A percentile compares a stretch with the other conserved stretches of the same genome.
Conservation (phyloP, 305 asterid species). For the Withania somnifera region DNA sequence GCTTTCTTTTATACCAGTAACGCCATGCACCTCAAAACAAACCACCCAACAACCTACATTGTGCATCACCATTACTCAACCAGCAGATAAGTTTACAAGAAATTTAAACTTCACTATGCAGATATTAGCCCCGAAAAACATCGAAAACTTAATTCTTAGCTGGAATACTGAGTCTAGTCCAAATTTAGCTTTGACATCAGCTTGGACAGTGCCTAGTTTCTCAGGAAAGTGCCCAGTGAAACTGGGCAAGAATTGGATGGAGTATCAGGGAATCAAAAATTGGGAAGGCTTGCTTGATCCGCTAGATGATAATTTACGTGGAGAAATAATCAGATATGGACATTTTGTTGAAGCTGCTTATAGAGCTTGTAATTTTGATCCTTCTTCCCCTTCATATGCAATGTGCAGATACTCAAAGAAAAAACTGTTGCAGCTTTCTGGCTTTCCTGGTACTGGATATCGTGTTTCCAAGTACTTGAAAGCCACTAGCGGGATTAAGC, state of each 20-base stretch:
- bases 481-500: conserved; percentile 56
- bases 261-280: conserved; percentile 63
- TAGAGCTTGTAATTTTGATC: conserved; percentile 47
- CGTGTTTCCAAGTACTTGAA: conserved; percentile 39
- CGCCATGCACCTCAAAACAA: background rate
- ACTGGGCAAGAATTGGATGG: conserved; percentile 41
- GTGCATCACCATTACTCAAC: background rate
- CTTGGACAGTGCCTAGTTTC: background rate
- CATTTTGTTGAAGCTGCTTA: conserved; percentile 71
- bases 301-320: conserved; percentile 50
- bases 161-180: background rate
- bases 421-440: conserved; percentile 27
- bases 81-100: background rate
- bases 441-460: conserved; percentile 44
- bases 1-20: background rate
- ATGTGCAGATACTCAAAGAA: conserved; percentile 30
- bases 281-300: conserved; percentile 98
- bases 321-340: conserved; percentile 77
- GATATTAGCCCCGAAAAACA: background rate
- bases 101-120: background rate
- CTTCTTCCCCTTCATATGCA: conserved; percentile 47
- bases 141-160: background rate
- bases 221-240: background rate
- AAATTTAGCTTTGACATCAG: background rate
- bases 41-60: background rate